Evolutionary conservation across 1,284 basidiomycete genomes (phyloP).

Genomic region (Takashimella koratensis): DNA sequence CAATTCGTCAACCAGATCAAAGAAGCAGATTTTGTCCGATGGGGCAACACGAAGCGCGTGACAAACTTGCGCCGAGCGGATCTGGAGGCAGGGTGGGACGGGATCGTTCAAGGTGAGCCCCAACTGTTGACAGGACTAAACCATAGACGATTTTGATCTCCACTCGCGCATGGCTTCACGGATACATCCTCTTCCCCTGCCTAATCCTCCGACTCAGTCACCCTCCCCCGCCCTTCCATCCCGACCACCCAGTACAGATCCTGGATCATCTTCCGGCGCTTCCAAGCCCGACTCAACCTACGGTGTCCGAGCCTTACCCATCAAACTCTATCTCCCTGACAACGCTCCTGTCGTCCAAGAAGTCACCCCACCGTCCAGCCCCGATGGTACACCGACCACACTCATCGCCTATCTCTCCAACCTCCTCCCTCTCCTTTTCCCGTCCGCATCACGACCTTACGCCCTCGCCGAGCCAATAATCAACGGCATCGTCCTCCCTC

Average conservation of each 20-base stretch:
- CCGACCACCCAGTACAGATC: conserved; percentile 67
- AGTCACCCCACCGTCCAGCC: conserved; percentile 66
- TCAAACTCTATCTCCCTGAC: conserved; percentile 85
- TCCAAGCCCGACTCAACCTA: conserved; percentile 58
- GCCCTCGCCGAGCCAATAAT: conserved; percentile 59
- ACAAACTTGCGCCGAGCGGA: conserved; percentile 81
- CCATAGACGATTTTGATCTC: conserved; percentile 84
- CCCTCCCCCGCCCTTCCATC: conserved; percentile 54
- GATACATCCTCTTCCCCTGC: conserved; percentile 58
- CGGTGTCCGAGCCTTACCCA: conserved; percentile 77
- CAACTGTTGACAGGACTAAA: background rate
- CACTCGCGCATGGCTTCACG: conserved; percentile 89
- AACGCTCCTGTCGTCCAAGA: conserved; percentile 82
- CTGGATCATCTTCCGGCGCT: conserved; percentile 52
- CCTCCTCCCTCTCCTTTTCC: conserved; percentile 53
- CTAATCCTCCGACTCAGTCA: conserved; percentile 57
- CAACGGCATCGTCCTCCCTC: conserved; percentile 81
- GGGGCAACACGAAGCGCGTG: conserved; percentile 90
- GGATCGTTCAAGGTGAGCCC: conserved; percentile 78
- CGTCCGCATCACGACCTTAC: conserved; percentile 31
- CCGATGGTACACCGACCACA: conserved; percentile 49
- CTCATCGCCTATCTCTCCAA: conserved; percentile 46
- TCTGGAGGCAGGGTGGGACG: conserved; percentile 92
- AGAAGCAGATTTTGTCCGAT: conserved; percentile 90
- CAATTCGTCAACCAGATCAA: conserved; percentile 91